phyloP scores from a whole-genome alignment of 2,329 filamentous ascomycete species.

The Claviceps sp. region DNA sequence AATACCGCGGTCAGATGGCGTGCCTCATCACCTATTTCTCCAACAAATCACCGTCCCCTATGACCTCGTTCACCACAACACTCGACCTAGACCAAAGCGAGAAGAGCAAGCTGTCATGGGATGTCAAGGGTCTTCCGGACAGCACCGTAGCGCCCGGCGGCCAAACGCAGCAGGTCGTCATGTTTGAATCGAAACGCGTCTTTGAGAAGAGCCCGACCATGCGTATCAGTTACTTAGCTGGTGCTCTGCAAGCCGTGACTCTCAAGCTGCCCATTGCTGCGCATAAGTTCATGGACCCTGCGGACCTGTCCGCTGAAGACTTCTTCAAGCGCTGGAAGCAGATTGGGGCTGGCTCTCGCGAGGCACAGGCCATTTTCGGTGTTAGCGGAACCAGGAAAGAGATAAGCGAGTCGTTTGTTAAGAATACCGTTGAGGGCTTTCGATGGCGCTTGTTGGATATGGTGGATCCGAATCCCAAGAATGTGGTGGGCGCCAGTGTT shows the following conservation, averaged over 20 bases:
- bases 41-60: constrained; percentile 76
- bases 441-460: constrained; percentile 74
- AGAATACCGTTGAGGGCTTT: constrained; percentile 67
- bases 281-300: constrained; percentile 95
- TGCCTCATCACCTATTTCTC: constrained; percentile 92
- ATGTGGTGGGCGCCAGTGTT: constrained; percentile 84
- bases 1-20: constrained; percentile 91
- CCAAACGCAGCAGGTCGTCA: constrained; percentile 85
- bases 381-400: constrained; percentile 41
- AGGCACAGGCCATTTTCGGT: constrained; percentile 78
- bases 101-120: constrained; percentile 59
- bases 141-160: constrained; percentile 59
- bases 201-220: constrained; percentile 83
- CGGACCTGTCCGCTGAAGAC: constrained; percentile 74
- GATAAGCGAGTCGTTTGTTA: constrained; percentile 58
- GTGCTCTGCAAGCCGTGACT: constrained; percentile 82
- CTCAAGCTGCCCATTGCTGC: constrained; percentile 77
- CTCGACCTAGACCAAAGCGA: constrained; percentile 64
- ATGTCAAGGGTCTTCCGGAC: constrained; percentile 80
- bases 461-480: constrained; percentile 86
- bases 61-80: constrained; percentile 89
- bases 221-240: constrained; percentile 85
- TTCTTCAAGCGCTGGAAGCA: constrained; percentile 99
- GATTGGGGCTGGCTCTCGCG: constrained; percentile 77
- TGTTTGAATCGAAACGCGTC: constrained; percentile 76